These are phyloP conservation scores for Hanseniaspora occidentalis DNA, from an alignment of 805 yeast genomes.

Conservation along the genomic window DNA sequence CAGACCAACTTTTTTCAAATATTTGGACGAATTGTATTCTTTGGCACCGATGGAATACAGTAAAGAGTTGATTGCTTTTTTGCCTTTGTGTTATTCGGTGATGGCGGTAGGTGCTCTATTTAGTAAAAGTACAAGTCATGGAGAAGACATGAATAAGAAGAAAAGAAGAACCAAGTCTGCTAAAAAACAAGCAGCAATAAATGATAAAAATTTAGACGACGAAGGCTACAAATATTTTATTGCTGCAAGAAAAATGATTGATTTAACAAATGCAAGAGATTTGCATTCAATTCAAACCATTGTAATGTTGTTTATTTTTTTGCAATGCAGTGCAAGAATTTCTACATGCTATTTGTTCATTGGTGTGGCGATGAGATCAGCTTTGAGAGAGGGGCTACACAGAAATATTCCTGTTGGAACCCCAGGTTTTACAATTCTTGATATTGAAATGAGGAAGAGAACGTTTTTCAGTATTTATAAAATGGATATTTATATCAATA, in stretches of 20 bases:
- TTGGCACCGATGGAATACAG: slow-evolving; percentile 68
- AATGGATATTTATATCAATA: slow-evolving; percentile 82
- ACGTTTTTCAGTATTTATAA: slow-evolving; percentile 82
- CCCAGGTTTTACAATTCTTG: slow-evolving; percentile 45
- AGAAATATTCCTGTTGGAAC: slow-evolving; percentile 44
- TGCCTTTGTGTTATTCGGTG: slow-evolving; percentile 73
- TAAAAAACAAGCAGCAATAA: slow-evolving; percentile 7
- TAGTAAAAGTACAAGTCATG: slow-evolving; percentile 23
- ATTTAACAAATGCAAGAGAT: slow-evolving; percentile 77
- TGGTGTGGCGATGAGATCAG: slow-evolving; percentile 80
- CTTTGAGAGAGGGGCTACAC: slow-evolving; percentile 76
- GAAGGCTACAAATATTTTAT: slow-evolving; percentile 78
- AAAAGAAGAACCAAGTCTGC: neutral
- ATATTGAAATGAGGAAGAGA: slow-evolving; percentile 73
- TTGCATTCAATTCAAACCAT: slow-evolving; percentile 75
- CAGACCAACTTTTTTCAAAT: slow-evolving; percentile 67
- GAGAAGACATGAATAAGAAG: slow-evolving; percentile 22
- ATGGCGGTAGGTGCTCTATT: slow-evolving; percentile 82
- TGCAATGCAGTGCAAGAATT: slow-evolving; percentile 81
- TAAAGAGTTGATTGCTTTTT: slow-evolving; percentile 62
- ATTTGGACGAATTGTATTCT: slow-evolving; percentile 63
- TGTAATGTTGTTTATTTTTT: slow-evolving; percentile 72
- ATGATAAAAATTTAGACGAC: slow-evolving; percentile 27
- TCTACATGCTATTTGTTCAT: slow-evolving; percentile 86
- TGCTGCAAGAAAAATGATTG: slow-evolving; percentile 75